Evolutionary conservation across 768 basidiomycete genomes (phyloP).

Genomic region (Phaeotremella fagi): DNA sequence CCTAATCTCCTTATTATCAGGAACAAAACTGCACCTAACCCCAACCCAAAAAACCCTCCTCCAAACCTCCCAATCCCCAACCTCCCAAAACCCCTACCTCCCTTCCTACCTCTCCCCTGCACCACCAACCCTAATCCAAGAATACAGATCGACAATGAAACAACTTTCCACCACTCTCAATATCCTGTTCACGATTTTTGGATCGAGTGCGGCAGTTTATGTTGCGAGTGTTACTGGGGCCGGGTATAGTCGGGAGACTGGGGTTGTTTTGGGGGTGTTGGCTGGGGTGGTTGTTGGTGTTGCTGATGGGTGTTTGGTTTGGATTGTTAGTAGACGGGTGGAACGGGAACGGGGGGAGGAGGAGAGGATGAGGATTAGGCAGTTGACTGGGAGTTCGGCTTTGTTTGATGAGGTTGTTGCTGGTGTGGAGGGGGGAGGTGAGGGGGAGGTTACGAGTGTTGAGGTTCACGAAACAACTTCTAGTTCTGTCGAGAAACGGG

Average conservation of each 20-base stretch:
- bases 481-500: background rate
- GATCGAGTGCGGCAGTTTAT: constrained; percentile 33
- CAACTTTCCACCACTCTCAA: constrained; percentile 33
- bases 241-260: constrained; percentile 26
- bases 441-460: background rate
- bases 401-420: background rate
- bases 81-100: constrained; percentile 10
- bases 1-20: constrained; percentile 27
- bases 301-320: constrained; percentile 30
- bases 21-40: constrained; percentile 33
- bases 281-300: constrained; percentile 31
- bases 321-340: constrained; percentile 26
- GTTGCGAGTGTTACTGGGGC: constrained; percentile 22
- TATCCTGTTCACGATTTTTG: constrained; percentile 40
- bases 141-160: constrained; percentile 23
- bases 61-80: constrained; percentile 1
- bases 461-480: background rate
- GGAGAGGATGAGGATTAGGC: constrained; percentile 1
- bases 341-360: constrained; percentile 2
- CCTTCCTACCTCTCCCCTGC: constrained; percentile 28
- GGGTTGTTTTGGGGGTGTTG: constrained; percentile 22
- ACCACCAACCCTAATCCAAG: constrained; percentile 17
- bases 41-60: constrained; percentile 1
- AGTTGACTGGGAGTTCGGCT: background rate
- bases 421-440: background rate